Conservation (phyloP, 2,329 filamentous ascomycete species). For the Penicillium sp. region DNA sequence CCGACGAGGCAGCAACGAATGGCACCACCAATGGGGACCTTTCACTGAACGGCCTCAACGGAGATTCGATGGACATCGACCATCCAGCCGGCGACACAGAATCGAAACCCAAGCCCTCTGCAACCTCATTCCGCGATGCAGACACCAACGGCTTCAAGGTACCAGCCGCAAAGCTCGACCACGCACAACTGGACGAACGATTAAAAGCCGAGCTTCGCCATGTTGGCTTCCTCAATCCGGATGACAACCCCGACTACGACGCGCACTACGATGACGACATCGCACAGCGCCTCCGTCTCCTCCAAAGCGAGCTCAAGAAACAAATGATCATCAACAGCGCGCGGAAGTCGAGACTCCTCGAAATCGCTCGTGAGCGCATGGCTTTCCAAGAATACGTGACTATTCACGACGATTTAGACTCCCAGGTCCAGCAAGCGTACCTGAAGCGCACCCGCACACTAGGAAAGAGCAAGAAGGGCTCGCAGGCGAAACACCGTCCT, state of each 20-base stretch:
- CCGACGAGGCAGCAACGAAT: conserved; percentile 59
- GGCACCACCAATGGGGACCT: conserved; percentile 59
- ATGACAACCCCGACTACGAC: conserved; percentile 78
- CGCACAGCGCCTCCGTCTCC: conserved; percentile 80
- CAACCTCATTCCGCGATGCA: conserved; percentile 80
- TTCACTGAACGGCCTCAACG: conserved; percentile 52
- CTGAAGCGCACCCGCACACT: conserved; percentile 93
- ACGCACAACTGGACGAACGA: conserved; percentile 84
- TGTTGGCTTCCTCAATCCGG: conserved; percentile 80
- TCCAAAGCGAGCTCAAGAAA: conserved; percentile 81
- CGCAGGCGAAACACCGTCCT: conserved; percentile 61
- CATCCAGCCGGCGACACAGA: conserved; percentile 49
- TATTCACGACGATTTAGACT: conserved; percentile 94
- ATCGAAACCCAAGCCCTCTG: conserved; percentile 63
- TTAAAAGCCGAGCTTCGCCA: conserved; percentile 89
- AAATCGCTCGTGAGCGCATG: conserved; percentile 89
- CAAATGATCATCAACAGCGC: conserved; percentile 88
- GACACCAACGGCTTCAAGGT: conserved; percentile 79
- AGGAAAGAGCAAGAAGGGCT: conserved; percentile 89
- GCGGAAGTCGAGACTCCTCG: conserved; percentile 82
- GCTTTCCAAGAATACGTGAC: conserved; percentile 96
- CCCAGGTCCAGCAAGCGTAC: conserved; percentile 92
- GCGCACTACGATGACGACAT: conserved; percentile 93
- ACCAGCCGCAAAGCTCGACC: conserved; percentile 78
- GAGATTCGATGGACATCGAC: conserved; percentile 56